These are phyloP conservation scores for Populus ilicifolia DNA, from an alignment of 345 rosid species.

Conservation along the genomic window DNA sequence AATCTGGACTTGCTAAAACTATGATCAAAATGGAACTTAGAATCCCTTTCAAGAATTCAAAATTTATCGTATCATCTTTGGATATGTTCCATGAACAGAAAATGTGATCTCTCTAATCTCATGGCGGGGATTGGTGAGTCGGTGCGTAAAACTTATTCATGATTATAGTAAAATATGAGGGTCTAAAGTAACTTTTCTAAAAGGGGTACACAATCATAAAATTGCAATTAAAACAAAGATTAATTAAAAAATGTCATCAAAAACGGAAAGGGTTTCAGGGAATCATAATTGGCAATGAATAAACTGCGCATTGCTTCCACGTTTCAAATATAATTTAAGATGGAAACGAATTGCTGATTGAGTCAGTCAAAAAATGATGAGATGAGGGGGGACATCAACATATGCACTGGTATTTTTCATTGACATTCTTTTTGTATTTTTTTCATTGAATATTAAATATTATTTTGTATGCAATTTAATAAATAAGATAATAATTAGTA, in stretches of 20 bases:
- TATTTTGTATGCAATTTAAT: no score
- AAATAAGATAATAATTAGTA: no score
- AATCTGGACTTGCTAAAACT: background rate
- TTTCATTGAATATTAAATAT: no score
- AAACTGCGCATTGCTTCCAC: background rate
- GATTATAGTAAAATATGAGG: conserved; percentile 10
- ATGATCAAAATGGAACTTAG: background rate
- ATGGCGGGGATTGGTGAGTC: conserved; percentile 28
- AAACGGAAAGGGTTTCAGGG: conserved; percentile 21
- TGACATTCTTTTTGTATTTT: no score
- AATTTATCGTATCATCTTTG: conserved; percentile 16
- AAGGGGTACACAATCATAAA: background rate
- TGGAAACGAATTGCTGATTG: background rate
- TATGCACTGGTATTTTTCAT: background rate
- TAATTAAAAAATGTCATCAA: conserved; percentile 16
- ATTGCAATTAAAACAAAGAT: background rate
- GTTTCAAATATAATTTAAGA: background rate
- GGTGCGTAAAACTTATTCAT: conserved; percentile 34
- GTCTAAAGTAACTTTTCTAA: background rate
- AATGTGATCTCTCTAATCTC: background rate
- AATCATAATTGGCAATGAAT: conserved; percentile 21
- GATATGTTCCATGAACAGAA: conserved; percentile 20
- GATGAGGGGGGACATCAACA: background rate
- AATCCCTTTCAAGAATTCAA: conserved; percentile 16
- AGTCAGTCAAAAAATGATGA: conserved; percentile 14